Percentiles rank a stretch among this genome's conserved stretches.
Conservation (phyloP, 2,329 filamentous ascomycete genomes). For the Sporothrix variecibatus region DNA sequence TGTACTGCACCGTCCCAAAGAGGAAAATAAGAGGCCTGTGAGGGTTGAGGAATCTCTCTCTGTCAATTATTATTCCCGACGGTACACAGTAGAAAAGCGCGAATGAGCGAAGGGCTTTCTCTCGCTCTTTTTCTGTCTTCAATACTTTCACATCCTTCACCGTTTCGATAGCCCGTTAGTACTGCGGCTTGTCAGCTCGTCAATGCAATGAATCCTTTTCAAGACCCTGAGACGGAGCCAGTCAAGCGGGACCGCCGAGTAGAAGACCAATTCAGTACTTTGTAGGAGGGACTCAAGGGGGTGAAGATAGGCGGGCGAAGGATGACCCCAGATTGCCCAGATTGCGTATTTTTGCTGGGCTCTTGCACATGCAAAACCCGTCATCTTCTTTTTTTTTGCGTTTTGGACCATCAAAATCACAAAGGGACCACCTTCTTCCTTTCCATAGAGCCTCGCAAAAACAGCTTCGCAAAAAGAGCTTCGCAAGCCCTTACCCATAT, state of each 20-base stretch:
- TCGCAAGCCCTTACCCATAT: background rate
- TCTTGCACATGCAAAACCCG: conserved; percentile 2
- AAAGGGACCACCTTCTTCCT: too few species aligned
- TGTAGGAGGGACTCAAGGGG: too few species aligned
- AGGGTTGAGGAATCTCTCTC: background rate
- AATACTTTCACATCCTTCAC: too few species aligned
- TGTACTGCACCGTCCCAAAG: background rate
- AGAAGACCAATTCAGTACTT: background rate
- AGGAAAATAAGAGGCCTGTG: background rate
- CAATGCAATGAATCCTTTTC: background rate
- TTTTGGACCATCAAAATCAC: too few species aligned
- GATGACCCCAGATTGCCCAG: conserved; percentile 1
- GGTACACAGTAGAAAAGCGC: too few species aligned
- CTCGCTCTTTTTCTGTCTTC: conserved; percentile 17
- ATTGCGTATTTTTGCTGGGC: conserved; percentile 1
- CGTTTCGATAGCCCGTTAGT: background rate
- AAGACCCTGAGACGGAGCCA: background rate
- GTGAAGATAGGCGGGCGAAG: background rate
- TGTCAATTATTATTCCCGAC: conserved; percentile 18
- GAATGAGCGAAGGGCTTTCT: background rate
- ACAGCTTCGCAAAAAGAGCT: background rate
- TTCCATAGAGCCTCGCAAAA: background rate
- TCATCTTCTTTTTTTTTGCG: too few species aligned
- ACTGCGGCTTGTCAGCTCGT: background rate
- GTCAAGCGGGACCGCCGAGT: background rate